Percentiles rank a stretch among this genome's conserved stretches.
Evolutionary conservation across 768 basidiomycete genomes (phyloP).

Genomic region (Boletellus emodensis): DNA sequence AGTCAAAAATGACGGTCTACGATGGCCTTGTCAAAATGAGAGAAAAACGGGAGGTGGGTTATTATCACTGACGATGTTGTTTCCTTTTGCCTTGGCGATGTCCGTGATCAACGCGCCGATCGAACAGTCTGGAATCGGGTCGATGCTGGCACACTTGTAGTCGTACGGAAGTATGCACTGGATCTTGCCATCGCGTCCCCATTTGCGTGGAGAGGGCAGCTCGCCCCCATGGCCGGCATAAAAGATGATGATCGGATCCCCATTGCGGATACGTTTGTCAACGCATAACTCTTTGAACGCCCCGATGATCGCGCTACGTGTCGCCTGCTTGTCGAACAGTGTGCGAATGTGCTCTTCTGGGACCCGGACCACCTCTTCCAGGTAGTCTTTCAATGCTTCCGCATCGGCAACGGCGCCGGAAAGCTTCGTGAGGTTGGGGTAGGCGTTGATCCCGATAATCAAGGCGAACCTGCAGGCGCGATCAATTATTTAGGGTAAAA

Average conservation of each 20-base stretch:
- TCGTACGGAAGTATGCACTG: slow-evolving; percentile 32
- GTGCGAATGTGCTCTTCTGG: slow-evolving; percentile 32
- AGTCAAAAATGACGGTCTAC: slow-evolving; percentile 46
- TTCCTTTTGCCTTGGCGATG: slow-evolving; percentile 37
- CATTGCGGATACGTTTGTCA: slow-evolving; percentile 23
- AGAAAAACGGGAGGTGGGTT: neutral
- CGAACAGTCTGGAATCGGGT: slow-evolving; percentile 44
- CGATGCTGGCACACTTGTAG: slow-evolving; percentile 21
- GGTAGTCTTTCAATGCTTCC: slow-evolving; percentile 33
- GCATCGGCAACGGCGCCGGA: slow-evolving; percentile 39
- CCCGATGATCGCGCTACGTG: slow-evolving; percentile 33
- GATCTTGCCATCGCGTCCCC: slow-evolving; percentile 22
- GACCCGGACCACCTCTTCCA: slow-evolving; percentile 29
- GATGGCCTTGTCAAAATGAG: neutral
- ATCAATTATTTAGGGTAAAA: neutral
- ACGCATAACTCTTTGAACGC: slow-evolving; percentile 21
- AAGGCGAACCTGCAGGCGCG: slow-evolving; percentile 29
- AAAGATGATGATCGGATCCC: slow-evolving; percentile 39
- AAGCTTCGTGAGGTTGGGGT: slow-evolving; percentile 29
- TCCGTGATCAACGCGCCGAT: slow-evolving; percentile 35
- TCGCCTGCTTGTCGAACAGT: slow-evolving; percentile 37
- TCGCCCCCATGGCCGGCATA: slow-evolving; percentile 45
- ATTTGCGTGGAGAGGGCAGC: slow-evolving; percentile 27
- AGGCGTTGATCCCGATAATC: slow-evolving; percentile 43
- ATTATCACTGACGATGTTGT: slow-evolving; percentile 38